Conservation (phyloP, 805 yeast genomes). For the Ogataea saltuana region DNA sequence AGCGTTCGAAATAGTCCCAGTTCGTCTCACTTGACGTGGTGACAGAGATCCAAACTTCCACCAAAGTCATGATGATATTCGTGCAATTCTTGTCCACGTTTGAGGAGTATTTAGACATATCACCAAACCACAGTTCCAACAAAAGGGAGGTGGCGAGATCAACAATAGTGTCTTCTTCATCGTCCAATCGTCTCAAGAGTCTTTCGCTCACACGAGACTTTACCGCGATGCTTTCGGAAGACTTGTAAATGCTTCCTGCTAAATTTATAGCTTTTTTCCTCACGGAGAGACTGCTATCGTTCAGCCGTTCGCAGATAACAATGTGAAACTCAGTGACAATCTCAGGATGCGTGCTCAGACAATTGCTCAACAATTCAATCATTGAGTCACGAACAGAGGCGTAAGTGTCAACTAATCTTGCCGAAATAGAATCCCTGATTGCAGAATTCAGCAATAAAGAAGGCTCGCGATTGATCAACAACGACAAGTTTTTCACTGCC, state of each 20-base stretch:
- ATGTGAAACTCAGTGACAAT: slow-evolving; percentile 49
- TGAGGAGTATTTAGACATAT: neutral
- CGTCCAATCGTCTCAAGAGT: slow-evolving; percentile 58
- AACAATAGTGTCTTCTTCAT: slow-evolving; percentile 62
- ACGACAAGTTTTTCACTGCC: slow-evolving; percentile 64
- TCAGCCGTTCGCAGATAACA: slow-evolving; percentile 48
- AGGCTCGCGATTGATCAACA: slow-evolving; percentile 54
- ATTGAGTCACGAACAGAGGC: slow-evolving; percentile 78
- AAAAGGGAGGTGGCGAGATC: slow-evolving; percentile 43
- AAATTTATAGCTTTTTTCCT: slow-evolving; percentile 61
- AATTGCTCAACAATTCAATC: slow-evolving; percentile 60
- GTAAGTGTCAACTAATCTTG: slow-evolving; percentile 56
- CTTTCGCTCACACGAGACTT: slow-evolving; percentile 49
- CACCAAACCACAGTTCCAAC: slow-evolving; percentile 39
- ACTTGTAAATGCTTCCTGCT: slow-evolving; percentile 47
- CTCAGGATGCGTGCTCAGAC: slow-evolving; percentile 44
- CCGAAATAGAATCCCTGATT: slow-evolving; percentile 53
- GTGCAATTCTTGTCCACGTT: neutral
- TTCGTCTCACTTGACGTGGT: slow-evolving; percentile 40
- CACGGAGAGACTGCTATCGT: slow-evolving; percentile 65
- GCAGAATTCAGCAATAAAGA: slow-evolving; percentile 48
- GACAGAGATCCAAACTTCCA: slow-evolving; percentile 32
- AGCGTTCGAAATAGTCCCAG: slow-evolving; percentile 47
- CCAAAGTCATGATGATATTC: neutral
- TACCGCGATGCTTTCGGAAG: slow-evolving; percentile 32